phyloP scores from a whole-genome alignment of 1,284 basidiomycete genomes.

The Thelephora terrestris region DNA sequence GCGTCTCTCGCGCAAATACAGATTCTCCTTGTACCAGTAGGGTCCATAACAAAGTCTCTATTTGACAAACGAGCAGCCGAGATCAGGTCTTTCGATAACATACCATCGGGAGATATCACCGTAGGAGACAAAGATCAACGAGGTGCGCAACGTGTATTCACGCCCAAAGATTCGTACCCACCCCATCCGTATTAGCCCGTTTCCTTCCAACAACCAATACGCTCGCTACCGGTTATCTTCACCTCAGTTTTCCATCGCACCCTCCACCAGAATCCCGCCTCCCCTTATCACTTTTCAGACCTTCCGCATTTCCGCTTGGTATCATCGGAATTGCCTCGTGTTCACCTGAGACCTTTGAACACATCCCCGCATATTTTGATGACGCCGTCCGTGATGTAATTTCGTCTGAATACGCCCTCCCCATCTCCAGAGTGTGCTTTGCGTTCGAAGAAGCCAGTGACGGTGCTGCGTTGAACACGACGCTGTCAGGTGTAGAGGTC shows the following conservation, averaged over 20 bases:
- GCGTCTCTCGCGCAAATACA: conserved; percentile 71
- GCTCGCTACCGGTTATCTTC: conserved; percentile 61
- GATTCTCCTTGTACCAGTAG: conserved; percentile 71
- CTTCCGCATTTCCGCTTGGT: conserved; percentile 71
- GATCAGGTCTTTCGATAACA: conserved; percentile 57
- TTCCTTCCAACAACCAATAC: conserved; percentile 64
- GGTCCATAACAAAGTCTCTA: conserved; percentile 46
- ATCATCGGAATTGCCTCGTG: conserved; percentile 70
- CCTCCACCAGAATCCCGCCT: conserved; percentile 51
- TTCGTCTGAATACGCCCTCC: conserved; percentile 58
- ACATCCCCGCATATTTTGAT: conserved; percentile 59
- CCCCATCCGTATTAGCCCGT: conserved; percentile 37
- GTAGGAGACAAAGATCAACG: conserved; percentile 67
- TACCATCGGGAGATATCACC: conserved; percentile 72
- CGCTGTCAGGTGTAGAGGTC: conserved; percentile 53
- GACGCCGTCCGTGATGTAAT: conserved; percentile 50
- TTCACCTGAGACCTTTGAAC: conserved; percentile 45
- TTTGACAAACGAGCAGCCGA: conserved; percentile 66
- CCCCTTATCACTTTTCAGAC: conserved; percentile 55
- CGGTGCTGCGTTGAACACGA: conserved; percentile 43
- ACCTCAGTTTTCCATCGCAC: conserved; percentile 63
- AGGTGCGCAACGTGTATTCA: conserved; percentile 35
- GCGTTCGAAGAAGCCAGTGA: conserved; percentile 69
- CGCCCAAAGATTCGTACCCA: neutral
- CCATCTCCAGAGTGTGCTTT: conserved; percentile 67